Conservation (phyloP, 2,329 filamentous ascomycete species). For the Venturia effusa region DNA sequence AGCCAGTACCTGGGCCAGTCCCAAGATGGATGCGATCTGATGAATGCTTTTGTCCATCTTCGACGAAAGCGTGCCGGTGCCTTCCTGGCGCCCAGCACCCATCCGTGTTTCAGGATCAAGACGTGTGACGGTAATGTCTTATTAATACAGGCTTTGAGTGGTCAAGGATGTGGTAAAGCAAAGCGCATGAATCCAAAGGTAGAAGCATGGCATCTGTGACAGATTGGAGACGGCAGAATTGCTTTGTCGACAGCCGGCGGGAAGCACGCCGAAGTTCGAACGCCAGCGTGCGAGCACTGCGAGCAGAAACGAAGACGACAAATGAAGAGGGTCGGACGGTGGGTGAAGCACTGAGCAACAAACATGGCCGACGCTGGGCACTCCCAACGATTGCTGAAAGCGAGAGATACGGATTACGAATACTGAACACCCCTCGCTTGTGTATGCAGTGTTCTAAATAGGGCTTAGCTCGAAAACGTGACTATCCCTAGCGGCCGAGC, state of each 20-base stretch:
- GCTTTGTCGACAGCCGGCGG: background rate
- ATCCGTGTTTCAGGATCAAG: background rate
- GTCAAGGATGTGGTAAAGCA: too few relatives aligned
- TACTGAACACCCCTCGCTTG: too few relatives aligned
- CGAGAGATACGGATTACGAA: background rate
- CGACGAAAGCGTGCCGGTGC: background rate
- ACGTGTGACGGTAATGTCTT: background rate
- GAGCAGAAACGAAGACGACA: background rate
- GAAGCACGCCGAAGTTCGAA: background rate
- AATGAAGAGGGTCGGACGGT: too few relatives aligned
- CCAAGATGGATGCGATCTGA: background rate
- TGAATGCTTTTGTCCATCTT: background rate
- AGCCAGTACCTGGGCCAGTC: background rate
- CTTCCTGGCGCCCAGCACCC: background rate
- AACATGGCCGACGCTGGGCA: background rate
- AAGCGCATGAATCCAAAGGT: background rate
- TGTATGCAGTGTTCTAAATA: too few relatives aligned
- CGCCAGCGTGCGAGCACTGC: background rate
- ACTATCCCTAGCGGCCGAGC: too few relatives aligned
- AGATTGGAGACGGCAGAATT: background rate
- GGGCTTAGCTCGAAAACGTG: background rate
- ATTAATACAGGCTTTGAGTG: background rate
- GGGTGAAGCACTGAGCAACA: background rate
- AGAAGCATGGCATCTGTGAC: background rate
- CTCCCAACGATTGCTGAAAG: background rate